Base-by-base conservation (phyloP, 495 filamentous ascomycete species). In the Neurospora tetrasperma region DNA sequence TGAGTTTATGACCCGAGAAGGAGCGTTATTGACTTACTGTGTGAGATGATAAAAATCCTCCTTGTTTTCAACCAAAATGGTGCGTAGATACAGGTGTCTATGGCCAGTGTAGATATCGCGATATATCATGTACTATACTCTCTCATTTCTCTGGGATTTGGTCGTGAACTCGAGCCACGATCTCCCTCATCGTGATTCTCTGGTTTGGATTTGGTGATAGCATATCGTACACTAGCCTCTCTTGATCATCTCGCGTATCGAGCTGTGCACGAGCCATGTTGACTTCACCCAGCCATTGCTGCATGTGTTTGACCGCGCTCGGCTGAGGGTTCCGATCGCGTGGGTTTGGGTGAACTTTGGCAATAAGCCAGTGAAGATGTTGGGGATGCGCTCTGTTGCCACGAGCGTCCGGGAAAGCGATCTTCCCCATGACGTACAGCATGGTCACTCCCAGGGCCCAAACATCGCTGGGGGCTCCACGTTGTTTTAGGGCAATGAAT, bases 401-500 rank as follows among this genome's bases (percentile, higher is more conserved):
- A 10, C 85, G 78, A 8, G 80, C 78, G 14, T 86, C 85, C 0
- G 85, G 85, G 75, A 84, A 86, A 1, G 80, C 70, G 41, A 85
- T 82, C 77, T 83, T 83, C 40, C 80, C 81, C 71, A 86, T 70
- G 12, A 85, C 83, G 69, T 86, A 86, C 39, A 86, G 75, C 84
- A 86, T 86, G 6, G 82, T 84, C 31, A 86, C 80, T 38, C 85
- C 85, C 48, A 86, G 78, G 2, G 85, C 85, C 84, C 84, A 86
- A 3, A 86, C 84, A 71, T 86, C 85, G 68, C 83, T 84, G 27
- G 82, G 77, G 0, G 82, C 70, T 3, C 83, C 84, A n/a, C 85
- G 82, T 41, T 83, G 77, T 77, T 84, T 84, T 46, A 82, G 76
- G 31, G 79, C 81, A 41, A 86, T 84, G 75, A 84, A 86, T 73